Conservation (phyloP, 2,329 filamentous ascomycete species). For the Beauveria brongniartii region DNA sequence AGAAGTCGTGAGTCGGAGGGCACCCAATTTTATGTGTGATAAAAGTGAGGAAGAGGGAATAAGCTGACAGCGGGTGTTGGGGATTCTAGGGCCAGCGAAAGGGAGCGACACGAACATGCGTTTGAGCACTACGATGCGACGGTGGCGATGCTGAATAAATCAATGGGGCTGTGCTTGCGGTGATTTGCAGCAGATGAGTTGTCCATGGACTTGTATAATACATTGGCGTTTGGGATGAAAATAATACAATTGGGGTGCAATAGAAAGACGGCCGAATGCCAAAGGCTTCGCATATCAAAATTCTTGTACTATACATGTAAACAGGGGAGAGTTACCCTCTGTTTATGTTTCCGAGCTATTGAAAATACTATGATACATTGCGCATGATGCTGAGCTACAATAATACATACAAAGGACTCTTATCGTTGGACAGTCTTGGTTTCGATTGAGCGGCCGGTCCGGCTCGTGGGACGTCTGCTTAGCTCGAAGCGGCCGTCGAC, state of each 20-base stretch:
- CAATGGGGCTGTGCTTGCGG: conserved; percentile 58
- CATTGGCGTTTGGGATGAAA: neutral
- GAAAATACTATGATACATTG: neutral
- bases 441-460: neutral
- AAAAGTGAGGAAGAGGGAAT: neutral
- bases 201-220: neutral
- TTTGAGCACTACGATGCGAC: conserved; percentile 62
- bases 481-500: conserved; percentile 20
- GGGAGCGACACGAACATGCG: conserved; percentile 21
- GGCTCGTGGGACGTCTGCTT: conserved; percentile 4
- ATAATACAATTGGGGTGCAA: neutral
- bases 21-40: neutral
- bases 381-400: neutral
- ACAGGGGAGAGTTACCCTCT: neutral
- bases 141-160: conserved; percentile 65
- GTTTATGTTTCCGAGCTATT: neutral
- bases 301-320: neutral
- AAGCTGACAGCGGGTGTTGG: neutral
- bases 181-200: conserved; percentile 20
- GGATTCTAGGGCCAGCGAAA: conserved; percentile 14
- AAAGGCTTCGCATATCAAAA: neutral
- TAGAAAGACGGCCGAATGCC: neutral
- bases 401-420: neutral
- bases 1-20: conserved; percentile 18
- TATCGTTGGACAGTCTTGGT: neutral